Evolutionary conservation across 2,329 filamentous ascomycete species (phyloP), one percentile per base, ranked within the genome.

Genomic region (Akanthomyces muscarius): DNA sequence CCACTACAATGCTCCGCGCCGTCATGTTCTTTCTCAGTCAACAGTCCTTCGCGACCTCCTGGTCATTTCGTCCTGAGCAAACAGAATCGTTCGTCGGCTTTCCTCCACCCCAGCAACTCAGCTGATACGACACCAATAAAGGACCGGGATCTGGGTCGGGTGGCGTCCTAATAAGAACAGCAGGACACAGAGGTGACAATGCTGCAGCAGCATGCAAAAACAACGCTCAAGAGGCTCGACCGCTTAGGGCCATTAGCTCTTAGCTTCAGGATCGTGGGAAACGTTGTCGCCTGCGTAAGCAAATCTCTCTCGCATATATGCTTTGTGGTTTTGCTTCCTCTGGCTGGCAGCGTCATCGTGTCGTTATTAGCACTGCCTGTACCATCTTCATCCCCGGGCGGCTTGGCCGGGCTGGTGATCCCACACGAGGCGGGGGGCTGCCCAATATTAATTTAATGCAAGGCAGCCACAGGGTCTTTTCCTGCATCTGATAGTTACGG

Each of bases 391-490:
- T 56, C 41, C n/a, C 25, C 18, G 18, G 25, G 5, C 53, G 25
- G 21, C 44, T 47, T 47, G 44, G 33, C 18, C 13, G 14, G 18
- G 42, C 10, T 2, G 28, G 28, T 7, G 42, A 58, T 58, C 33
- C 42, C 44, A 47, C 55, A 47, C 13, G 55, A 48, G n/a, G 30
- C 4, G 55, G 55, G 54, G 16, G 30, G 21, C 4, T 53, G 36
- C 28, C 42, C 55, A 58, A 59, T 51, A 51, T 30, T 41, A 41
- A 50, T 59, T 51, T 59, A 14, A 41, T 28, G 18, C 45, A 16
- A 51, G 13, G 42, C 56, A 59, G 56, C 56, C 45, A 51, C 56
- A 51, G 56, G 45, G 45, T 59, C 56, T 16, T 25, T 38, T 58
- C 55, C 55, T 50, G 55, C 55, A 58, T 36, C 30, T 48, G 16